Conservation (phyloP, 148 eudicot genomes). For the Chenopodium album region DNA sequence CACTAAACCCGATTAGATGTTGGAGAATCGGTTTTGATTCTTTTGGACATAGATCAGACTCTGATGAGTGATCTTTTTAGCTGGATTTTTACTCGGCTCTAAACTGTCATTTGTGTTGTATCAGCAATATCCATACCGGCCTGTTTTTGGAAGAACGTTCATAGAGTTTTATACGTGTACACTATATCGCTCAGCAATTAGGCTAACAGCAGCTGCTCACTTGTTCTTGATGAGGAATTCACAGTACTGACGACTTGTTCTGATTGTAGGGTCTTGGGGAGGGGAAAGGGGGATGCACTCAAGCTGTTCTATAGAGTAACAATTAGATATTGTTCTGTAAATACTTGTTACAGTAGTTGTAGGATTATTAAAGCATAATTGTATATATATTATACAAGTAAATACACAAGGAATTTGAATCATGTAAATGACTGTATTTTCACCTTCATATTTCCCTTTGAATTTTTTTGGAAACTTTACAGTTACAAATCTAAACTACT, state of each 20-base stretch:
- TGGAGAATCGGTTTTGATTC: not conserved
- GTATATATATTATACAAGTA: not conserved
- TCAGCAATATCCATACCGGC: not conserved
- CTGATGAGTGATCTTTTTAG: not conserved
- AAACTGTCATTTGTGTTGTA: not conserved
- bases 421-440: not conserved
- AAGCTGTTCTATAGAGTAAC: not conserved
- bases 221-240: not conserved
- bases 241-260: not conserved
- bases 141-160: not conserved
- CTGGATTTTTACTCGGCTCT: not conserved
- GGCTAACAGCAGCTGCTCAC: not conserved
- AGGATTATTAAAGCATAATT: not conserved
- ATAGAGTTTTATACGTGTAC: not conserved
- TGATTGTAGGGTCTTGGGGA: not conserved
- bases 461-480: no score
- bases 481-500: not conserved
- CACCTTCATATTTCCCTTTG: no score
- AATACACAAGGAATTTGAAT: not conserved
- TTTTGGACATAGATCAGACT: not conserved
- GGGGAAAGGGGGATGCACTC: not conserved
- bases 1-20: conserved; percentile 71
- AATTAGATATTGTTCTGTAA: not conserved
- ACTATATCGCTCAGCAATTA: not conserved
- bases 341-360: not conserved